These are phyloP conservation scores for Suillus ampliporus DNA, from an alignment of 768 basidiomycete genomes.

Conservation along the genomic window DNA sequence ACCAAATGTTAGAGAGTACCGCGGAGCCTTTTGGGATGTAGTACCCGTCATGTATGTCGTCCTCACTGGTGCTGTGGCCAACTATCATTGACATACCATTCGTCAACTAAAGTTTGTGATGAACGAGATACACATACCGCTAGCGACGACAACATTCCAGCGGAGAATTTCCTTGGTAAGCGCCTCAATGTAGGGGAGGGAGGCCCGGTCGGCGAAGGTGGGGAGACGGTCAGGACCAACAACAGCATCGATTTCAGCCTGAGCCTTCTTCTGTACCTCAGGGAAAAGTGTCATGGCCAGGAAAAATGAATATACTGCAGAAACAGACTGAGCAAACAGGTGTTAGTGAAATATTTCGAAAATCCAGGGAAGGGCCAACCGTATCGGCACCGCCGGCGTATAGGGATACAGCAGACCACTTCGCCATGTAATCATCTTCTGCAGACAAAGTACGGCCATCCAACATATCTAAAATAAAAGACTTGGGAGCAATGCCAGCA, in stretches of 20 bases:
- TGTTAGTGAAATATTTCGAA: constrained; percentile 31
- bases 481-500: constrained; percentile 20
- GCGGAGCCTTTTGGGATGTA: constrained; percentile 31
- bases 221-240: constrained; percentile 31
- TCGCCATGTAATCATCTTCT: constrained; percentile 25
- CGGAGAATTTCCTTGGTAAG: constrained; percentile 31
- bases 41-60: constrained; percentile 21
- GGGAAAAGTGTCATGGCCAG: constrained; percentile 32
- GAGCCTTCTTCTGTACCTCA: constrained; percentile 29
- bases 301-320: constrained; percentile 27
- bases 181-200: constrained; percentile 32
- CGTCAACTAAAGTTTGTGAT: constrained; percentile 47
- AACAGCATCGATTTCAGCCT: constrained; percentile 30
- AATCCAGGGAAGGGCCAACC: constrained; percentile 38
- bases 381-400: constrained; percentile 52
- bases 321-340: constrained; percentile 15
- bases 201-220: constrained; percentile 23
- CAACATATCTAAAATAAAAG: constrained; percentile 23
- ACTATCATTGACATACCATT: constrained; percentile 30
- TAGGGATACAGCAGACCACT: constrained; percentile 20
- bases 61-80: constrained; percentile 25
- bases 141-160: constrained; percentile 25
- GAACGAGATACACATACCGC: constrained; percentile 21
- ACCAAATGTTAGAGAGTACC: constrained; percentile 30
- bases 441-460: constrained; percentile 14